Conservation (phyloP, 305 asterid genomes). For the Nicotiana rustica region DNA sequence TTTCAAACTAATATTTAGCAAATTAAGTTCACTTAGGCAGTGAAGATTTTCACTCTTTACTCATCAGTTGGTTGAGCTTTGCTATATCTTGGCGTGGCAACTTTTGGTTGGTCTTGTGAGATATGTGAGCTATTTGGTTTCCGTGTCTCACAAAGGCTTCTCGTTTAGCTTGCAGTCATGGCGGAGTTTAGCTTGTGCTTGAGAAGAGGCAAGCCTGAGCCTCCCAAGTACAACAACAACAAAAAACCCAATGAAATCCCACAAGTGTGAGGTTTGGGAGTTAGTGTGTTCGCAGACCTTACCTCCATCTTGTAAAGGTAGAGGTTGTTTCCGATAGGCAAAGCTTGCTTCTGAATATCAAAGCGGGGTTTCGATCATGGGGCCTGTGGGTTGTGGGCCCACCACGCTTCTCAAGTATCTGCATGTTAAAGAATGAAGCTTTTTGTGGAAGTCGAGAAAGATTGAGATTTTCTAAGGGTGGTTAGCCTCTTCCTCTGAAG, state of each 20-base stretch:
- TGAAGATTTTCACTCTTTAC: not conserved
- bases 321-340: too few relatives aligned
- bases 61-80: not conserved
- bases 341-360: too few relatives aligned
- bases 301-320: too few relatives aligned
- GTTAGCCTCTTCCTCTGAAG: constrained; percentile 26
- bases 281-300: too few relatives aligned
- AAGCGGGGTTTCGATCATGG: too few relatives aligned
- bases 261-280: too few relatives aligned
- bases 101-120: not conserved
- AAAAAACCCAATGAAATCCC: too few relatives aligned
- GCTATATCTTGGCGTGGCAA: constrained; percentile 7
- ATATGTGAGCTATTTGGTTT: constrained; percentile 21
- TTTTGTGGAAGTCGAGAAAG: constrained; percentile 13
- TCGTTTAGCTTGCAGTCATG: constrained; percentile 1
- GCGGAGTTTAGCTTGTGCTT: not conserved
- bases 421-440: not conserved
- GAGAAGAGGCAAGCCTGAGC: not conserved
- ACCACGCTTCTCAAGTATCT: not conserved
- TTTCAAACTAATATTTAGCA: too few relatives aligned
- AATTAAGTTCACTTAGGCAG: too few relatives aligned
- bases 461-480: constrained; percentile 16
- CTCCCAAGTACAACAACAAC: too few relatives aligned
- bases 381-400: too few relatives aligned
- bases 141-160: constrained; percentile 10